Evolutionary conservation across 257 asterid species (phyloP), one percentile per base, ranked within the genome.

Genomic region (Solanum appendiculatum): DNA sequence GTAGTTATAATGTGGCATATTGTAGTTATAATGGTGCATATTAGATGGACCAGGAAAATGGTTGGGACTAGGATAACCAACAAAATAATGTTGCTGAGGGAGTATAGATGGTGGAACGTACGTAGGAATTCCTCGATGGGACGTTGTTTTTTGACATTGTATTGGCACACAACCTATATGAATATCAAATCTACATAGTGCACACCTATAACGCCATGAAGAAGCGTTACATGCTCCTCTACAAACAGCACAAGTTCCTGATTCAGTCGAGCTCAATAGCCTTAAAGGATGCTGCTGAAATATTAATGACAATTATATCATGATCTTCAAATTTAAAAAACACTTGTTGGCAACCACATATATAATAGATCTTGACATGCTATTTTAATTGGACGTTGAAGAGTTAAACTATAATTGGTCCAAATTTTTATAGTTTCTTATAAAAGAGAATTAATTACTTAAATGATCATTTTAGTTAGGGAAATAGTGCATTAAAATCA

Each of bases 151-250:
- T 25, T 33, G 40, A 36, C 68, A 46, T 44, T 70, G 85, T 34
- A 75, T 69, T 5, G 73, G 40, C 10, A 80, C 86, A 54, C 87
- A 89, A 64, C 81, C 88, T 4, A 88, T 82, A 84, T 89, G 90
- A 33, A 89, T 51, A 86, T 89, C 88, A 42, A 86, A 37, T 14
- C 23, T 2, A 80, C 91, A 89, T 2, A 16, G 21, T 9, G 60
- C 88, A 36, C 90, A 89, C 25, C 87, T 63, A 37, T 89, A 89
- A 78, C 89, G 73, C 91, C 91, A 89, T 34, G 88, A 83, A 1
- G 86, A 48, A 27, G 64, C 36, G 44, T 51, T 51, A 31, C 87
- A 86, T 20, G 34, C 36, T 40, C 37, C 82, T 14, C 31, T 56
- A 11, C 87, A 86, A 7, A 72, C 25, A 8, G 8, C 84, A 46